Percentiles rank a stretch among this genome's conserved stretches.
Evolutionary conservation across 2,329 filamentous ascomycete genomes (phyloP).

Genomic region (Fusarium clavum): DNA sequence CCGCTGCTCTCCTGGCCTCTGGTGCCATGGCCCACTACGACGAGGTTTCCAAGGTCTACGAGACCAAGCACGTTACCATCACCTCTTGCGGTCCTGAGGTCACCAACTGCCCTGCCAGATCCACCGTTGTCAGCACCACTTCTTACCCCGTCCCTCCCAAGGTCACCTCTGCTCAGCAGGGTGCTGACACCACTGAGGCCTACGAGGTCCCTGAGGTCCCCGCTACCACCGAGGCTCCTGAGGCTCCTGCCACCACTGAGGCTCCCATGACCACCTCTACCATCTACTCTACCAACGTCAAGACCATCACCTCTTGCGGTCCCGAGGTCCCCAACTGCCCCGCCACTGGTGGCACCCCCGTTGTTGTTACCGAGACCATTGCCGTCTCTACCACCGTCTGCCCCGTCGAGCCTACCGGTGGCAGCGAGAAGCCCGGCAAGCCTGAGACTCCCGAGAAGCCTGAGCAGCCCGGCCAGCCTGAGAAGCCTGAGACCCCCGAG

Average conservation of each 20-base stretch:
- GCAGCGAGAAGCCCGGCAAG: constrained; percentile 36
- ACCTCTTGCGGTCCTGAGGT: constrained; percentile 63
- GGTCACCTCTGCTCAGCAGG: constrained; percentile 43
- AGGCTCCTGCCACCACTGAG: constrained; percentile 49
- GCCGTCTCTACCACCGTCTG: constrained; percentile 56
- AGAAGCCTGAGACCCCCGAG: neutral
- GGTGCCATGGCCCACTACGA: constrained; percentile 48
- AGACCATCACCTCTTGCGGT: constrained; percentile 72
- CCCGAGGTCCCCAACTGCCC: constrained; percentile 73
- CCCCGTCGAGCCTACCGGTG: constrained; percentile 50
- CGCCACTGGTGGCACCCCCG: constrained; percentile 50
- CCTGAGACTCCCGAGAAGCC: constrained; percentile 29
- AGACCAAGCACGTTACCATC: constrained; percentile 70
- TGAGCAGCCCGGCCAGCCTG: neutral
- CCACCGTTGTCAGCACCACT: constrained; percentile 39
- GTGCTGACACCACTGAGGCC: constrained; percentile 50
- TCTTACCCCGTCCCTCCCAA: constrained; percentile 33
- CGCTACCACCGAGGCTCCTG: constrained; percentile 51
- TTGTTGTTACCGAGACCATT: constrained; percentile 53
- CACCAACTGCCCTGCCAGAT: constrained; percentile 46
- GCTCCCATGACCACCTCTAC: constrained; percentile 63
- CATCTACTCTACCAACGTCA: constrained; percentile 68
- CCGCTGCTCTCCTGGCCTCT: constrained; percentile 61
- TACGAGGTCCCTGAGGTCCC: constrained; percentile 41
- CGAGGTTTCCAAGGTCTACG: constrained; percentile 63